Conservation (phyloP, 345 rosid genomes). For the Melaleuca alternifolia region DNA sequence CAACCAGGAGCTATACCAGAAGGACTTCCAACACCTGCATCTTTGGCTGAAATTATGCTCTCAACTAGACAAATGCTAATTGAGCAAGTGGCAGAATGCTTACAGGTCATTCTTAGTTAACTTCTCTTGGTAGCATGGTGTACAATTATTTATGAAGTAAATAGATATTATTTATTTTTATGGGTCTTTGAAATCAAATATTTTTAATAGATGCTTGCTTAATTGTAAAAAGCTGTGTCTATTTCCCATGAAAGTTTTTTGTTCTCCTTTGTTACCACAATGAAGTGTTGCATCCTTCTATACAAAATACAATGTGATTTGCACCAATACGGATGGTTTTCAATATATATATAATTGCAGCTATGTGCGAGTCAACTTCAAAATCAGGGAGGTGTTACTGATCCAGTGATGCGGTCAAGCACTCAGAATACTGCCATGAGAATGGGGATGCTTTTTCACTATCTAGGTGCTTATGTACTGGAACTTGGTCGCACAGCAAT, state of each 20-base stretch:
- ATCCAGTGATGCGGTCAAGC: constrained; percentile 18
- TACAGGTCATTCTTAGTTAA: constrained; percentile 19
- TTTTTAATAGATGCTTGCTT: neutral
- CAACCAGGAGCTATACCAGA: constrained; percentile 19
- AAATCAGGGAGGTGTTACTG: constrained; percentile 39
- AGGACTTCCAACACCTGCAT: constrained; percentile 65
- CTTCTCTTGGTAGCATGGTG: neutral
- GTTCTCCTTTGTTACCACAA: neutral
- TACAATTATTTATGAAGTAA: neutral
- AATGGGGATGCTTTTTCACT: constrained; percentile 36
- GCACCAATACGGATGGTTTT: neutral
- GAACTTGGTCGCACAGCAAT: constrained; percentile 75
- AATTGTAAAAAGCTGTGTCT: neutral
- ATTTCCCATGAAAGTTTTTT: neutral
- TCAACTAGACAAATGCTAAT: constrained; percentile 49
- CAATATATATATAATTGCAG: constrained; percentile 18
- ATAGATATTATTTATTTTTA: neutral
- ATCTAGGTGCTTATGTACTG: constrained; percentile 62
- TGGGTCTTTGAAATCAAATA: neutral
- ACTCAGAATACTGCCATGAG: constrained; percentile 41
- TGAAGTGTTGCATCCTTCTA: neutral
- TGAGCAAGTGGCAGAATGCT: constrained; percentile 49
- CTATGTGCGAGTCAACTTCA: constrained; percentile 44
- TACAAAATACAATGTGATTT: too few relatives aligned
- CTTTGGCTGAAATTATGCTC: constrained; percentile 48